Conservation (phyloP, 2,329 filamentous ascomycete species). For the Elsinoe necatrix region DNA sequence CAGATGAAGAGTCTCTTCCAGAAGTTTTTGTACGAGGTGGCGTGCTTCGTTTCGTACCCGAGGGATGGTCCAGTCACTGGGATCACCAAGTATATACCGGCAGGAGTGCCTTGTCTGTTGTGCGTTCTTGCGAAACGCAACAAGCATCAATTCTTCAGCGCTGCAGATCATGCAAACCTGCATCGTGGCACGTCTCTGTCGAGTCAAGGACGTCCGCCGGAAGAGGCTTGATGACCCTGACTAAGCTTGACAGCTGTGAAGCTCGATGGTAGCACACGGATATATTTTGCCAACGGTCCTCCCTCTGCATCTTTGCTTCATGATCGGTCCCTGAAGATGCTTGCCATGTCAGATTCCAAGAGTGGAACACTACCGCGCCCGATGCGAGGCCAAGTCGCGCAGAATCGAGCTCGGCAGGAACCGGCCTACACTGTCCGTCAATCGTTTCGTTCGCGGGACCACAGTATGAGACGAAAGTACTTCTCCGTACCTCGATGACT, state of each 20-base stretch:
- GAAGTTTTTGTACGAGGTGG: neutral
- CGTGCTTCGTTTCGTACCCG: neutral
- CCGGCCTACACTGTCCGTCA: neutral
- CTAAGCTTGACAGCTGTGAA: conserved; percentile 1
- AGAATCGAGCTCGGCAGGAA: conserved; percentile 8
- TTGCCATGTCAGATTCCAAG: neutral
- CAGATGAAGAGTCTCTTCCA: neutral
- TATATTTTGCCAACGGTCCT: neutral
- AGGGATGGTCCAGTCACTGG: neutral
- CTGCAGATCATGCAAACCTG: conserved; percentile 11
- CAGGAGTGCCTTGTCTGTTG: neutral
- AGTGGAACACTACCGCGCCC: conserved; percentile 6
- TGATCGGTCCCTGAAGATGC: neutral
- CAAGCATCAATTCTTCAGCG: neutral
- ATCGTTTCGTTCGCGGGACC: conserved; percentile 4
- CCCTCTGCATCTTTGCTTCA: neutral
- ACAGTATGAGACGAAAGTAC: conserved; percentile 6
- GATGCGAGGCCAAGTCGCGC: conserved; percentile 5
- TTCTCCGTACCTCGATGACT: neutral
- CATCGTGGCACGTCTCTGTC: conserved; percentile 1
- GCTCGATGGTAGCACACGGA: neutral
- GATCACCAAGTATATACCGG: neutral
- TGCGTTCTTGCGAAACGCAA: neutral
- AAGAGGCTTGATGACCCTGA: neutral
- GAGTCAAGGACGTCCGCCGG: conserved; percentile 1